A percentile compares a stretch with the other conserved stretches of the same genome.
Evolutionary conservation across 495 filamentous ascomycete genomes (phyloP).

Genomic region (Pyronema omphalodes): DNA sequence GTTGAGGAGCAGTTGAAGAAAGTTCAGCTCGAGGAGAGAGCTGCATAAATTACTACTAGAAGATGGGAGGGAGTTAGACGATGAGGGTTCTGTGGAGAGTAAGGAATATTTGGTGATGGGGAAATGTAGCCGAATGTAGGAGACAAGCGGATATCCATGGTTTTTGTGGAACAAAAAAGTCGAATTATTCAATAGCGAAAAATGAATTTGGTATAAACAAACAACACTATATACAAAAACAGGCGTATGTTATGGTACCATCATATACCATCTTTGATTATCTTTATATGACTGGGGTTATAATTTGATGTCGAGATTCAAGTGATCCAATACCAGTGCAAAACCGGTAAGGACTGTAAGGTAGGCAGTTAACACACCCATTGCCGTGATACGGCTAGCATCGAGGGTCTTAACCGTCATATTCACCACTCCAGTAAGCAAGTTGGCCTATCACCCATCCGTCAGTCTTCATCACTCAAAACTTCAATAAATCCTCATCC

Average conservation of each 20-base stretch:
- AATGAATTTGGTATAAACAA: too few relatives aligned
- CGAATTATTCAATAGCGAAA: too few relatives aligned
- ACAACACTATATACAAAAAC: too few relatives aligned
- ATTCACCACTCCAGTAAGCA: slow-evolving; percentile 78
- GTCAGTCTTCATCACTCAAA: not conserved
- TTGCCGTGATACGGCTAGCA: slow-evolving; percentile 38
- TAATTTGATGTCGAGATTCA: slow-evolving; percentile 57
- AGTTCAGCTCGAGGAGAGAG: slow-evolving; percentile 10
- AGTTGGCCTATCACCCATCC: slow-evolving; percentile 41
- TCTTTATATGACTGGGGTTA: slow-evolving; percentile 24
- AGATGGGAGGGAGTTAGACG: too few relatives aligned
- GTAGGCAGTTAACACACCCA: slow-evolving; percentile 60
- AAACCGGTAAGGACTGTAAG: slow-evolving; percentile 42
- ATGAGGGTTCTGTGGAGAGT: too few relatives aligned
- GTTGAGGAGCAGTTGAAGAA: slow-evolving; percentile 2
- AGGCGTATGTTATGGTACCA: too few relatives aligned
- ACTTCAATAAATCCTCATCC: not conserved
- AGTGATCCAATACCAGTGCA: slow-evolving; percentile 52
- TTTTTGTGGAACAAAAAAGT: too few relatives aligned
- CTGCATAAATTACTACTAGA: too few relatives aligned
- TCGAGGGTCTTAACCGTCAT: slow-evolving; percentile 65
- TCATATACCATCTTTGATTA: too few relatives aligned
- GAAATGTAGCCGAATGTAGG: too few relatives aligned
- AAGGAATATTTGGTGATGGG: too few relatives aligned
- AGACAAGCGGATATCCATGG: too few relatives aligned